Evolutionary conservation across 1,139 yeast species (phyloP).

Genomic region (Lodderomyces pseudojiufengensis): DNA sequence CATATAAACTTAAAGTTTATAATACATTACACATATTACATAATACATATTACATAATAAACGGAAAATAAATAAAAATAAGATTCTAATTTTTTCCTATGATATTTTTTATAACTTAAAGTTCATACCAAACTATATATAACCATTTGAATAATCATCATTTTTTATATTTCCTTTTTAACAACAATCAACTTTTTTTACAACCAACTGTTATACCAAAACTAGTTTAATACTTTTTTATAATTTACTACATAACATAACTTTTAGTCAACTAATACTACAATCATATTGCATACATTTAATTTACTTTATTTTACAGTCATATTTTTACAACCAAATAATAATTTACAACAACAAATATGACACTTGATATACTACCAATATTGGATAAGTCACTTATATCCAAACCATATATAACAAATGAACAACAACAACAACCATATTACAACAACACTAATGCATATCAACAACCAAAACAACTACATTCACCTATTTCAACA

Average conservation of each 20-base stretch:
- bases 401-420: constrained; percentile 6
- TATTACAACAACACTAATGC: constrained; percentile 8
- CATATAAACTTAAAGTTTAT: too few species aligned
- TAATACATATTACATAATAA: too few species aligned
- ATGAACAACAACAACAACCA: constrained; percentile 8
- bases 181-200: not conserved
- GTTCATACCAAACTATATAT: constrained; percentile 1
- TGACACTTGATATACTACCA: constrained; percentile 19
- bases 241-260: too few species aligned
- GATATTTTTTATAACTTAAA: too few species aligned
- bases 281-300: not conserved
- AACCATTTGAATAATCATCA: not conserved
- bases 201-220: too few species aligned
- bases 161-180: not conserved
- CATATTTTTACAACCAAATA: not conserved
- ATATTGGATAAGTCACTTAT: constrained; percentile 10
- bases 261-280: too few species aligned
- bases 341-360: constrained; percentile 5
- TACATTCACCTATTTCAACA: not conserved
- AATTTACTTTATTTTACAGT: not conserved
- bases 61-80: constrained; percentile 1
- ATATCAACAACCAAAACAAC: not conserved
- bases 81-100: not conserved
- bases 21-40: too few species aligned
- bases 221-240: not conserved